Evolutionary conservation across 192 early-diverging fungal genomes (phyloP), one percentile per base, ranked within the genome.

Genomic region (Neocallimastix lanati): DNA sequence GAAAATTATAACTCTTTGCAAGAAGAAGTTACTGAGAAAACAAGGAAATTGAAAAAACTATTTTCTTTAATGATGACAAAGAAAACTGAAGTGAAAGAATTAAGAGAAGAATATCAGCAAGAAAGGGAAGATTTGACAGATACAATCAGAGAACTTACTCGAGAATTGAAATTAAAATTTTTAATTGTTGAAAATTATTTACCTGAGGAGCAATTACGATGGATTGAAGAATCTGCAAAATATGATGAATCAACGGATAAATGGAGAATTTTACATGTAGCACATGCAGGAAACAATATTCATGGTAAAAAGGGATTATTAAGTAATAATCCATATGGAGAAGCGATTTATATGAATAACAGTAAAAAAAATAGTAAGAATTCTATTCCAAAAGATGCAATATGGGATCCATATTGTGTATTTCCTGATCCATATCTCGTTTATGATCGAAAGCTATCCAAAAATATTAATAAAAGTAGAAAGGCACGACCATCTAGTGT

Each of bases 11-110:
- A 85, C 7, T 85, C 85, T 15, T 81, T 91, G 28, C 89, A 90
- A 81, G 90, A 91, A 84, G 89, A 89, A 80, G 88, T 86, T 33
- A 85, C 85, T 12, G 86, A 86, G 29, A 90, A 91, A 81, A 89
- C 88, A 14, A 78, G 81, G 27, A 91, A 91, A 81, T 79, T 91
- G 16, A 88, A 86, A 78, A 87, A 88, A 79, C 83, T 91, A 25
- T 91, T 89, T 83, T 80, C 81, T 15, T 76, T 92, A 76, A 76
- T 88, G 29, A 83, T 81, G 78, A 78, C 77, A 13, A 82, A 86
- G 58, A 86, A 89, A 78, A 82, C 82, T n/a, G 89, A 91, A 82
- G 82, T 89, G 36, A 87, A 88, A 76, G 89, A 91, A 82, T 81
- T 90, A 77, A 84, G 87, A 82, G 88, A 87, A 33, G 88, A 90